These are phyloP conservation scores for Mycena amicta DNA, from an alignment of 768 basidiomycete species.

Conservation along the genomic window DNA sequence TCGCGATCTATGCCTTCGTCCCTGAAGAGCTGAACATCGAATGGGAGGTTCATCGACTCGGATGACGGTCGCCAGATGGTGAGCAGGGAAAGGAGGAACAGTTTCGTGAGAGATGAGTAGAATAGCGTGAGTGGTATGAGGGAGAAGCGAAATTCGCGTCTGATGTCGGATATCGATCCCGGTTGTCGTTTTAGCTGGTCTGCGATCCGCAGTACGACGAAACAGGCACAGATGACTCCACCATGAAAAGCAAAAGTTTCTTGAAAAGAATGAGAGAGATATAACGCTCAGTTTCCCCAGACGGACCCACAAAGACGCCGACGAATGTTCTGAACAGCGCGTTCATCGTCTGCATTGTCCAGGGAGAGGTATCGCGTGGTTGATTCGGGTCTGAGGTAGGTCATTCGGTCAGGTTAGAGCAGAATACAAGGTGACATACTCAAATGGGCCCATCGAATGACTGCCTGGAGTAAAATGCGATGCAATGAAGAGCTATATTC, in stretches of 20 bases:
- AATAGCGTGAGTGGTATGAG: slow-evolving; percentile 78
- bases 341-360: slow-evolving; percentile 52
- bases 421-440: slow-evolving; percentile 40
- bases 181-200: slow-evolving; percentile 35
- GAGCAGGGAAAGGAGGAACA: slow-evolving; percentile 80
- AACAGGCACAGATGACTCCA: slow-evolving; percentile 64
- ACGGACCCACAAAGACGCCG: slow-evolving; percentile 72
- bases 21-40: slow-evolving; percentile 60
- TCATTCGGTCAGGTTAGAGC: not conserved
- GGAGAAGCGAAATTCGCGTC: slow-evolving; percentile 67
- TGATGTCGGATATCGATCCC: slow-evolving; percentile 48
- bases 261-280: too few relatives aligned
- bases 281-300: too few relatives aligned
- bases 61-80: slow-evolving; percentile 74
- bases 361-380: slow-evolving; percentile 43
- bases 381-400: slow-evolving; percentile 40
- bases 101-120: slow-evolving; percentile 83
- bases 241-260: slow-evolving; percentile 78
- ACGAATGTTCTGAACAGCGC: slow-evolving; percentile 61
- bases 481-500: slow-evolving; percentile 10
- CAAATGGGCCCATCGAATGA: slow-evolving; percentile 78
- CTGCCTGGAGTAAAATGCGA: slow-evolving; percentile 35
- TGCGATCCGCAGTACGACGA: slow-evolving; percentile 47
- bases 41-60: slow-evolving; percentile 31
- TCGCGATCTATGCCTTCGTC: slow-evolving; percentile 78